Evolutionary conservation across 495 filamentous ascomycete genomes (phyloP).

Genomic region (Elasticomyces elasticus): DNA sequence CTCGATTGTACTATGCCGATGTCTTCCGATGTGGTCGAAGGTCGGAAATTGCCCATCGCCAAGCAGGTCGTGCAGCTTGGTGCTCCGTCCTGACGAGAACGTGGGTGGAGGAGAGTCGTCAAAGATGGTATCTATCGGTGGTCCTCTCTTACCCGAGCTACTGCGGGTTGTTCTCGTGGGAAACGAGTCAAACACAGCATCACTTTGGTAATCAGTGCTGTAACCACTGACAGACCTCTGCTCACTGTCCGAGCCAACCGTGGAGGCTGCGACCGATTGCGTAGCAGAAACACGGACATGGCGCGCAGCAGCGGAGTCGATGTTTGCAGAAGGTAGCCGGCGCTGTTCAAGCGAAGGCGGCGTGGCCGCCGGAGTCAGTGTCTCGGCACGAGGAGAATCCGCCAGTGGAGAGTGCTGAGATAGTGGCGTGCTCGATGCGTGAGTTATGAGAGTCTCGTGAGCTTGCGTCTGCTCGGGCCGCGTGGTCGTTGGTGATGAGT

Average conservation of each 20-base stretch:
- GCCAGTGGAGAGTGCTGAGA: background rate
- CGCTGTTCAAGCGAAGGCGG: constrained; percentile 6
- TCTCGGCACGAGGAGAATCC: background rate
- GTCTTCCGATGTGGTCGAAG: constrained; percentile 25
- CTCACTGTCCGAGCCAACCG: constrained; percentile 70
- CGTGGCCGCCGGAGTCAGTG: background rate
- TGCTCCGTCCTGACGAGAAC: constrained; percentile 26
- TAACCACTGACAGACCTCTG: constrained; percentile 75
- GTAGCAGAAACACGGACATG: constrained; percentile 27
- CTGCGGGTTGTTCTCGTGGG: constrained; percentile 66
- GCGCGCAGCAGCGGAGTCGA: background rate
- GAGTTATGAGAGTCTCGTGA: constrained; percentile 7
- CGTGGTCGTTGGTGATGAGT: constrained; percentile 12
- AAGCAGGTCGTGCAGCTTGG: constrained; percentile 41
- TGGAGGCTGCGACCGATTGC: constrained; percentile 39
- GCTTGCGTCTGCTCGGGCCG: background rate
- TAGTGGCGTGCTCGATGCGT: constrained; percentile 5
- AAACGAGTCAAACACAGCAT: constrained; percentile 85
- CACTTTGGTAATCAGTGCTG: constrained; percentile 75
- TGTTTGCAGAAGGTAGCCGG: constrained; percentile 6
- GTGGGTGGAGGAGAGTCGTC: constrained; percentile 55
- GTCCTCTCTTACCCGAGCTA: constrained; percentile 42
- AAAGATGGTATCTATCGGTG: constrained; percentile 78
- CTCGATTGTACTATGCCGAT: constrained; percentile 48
- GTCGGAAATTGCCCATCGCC: constrained; percentile 38